Conservation (phyloP, 331 rosid genomes). For the Malus hybrid region DNA sequence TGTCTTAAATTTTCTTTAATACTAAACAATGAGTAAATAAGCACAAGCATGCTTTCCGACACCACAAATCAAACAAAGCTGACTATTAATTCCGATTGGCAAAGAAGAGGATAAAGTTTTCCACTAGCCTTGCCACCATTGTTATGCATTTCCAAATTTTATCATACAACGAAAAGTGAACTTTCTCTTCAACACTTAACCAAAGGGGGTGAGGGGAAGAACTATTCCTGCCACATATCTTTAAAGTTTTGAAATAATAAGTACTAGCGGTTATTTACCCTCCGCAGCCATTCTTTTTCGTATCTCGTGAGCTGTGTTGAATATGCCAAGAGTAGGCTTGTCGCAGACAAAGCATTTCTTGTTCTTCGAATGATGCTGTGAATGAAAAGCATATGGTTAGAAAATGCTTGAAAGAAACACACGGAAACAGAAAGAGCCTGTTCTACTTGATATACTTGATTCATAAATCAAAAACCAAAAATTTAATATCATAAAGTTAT, state of each 20-base stretch:
- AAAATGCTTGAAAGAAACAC: background rate
- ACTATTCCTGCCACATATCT: background rate
- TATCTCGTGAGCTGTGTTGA: conserved; percentile 79
- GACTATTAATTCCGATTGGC: background rate
- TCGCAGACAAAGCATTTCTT: conserved; percentile 88
- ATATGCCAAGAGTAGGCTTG: conserved; percentile 78
- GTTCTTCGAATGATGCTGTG: conserved; percentile 79
- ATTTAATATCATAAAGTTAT: background rate
- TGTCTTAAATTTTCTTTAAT: background rate
- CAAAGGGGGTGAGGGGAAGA: background rate
- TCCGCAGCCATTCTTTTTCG: conserved; percentile 58
- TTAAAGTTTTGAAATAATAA: background rate
- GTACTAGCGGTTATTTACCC: conserved; percentile 23
- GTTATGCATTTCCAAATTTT: background rate
- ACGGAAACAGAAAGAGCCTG: background rate
- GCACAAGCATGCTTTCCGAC: background rate
- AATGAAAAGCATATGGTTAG: conserved; percentile 5
- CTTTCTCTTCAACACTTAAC: background rate
- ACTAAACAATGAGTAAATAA: background rate
- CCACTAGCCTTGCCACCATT: background rate
- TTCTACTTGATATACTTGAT: background rate
- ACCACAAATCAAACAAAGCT: background rate
- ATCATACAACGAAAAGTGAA: background rate
- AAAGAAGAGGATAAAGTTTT: background rate
- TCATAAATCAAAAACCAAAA: background rate